Base-by-base conservation (phyloP, 805 yeast species). In the Lipomyces yamadae region DNA sequence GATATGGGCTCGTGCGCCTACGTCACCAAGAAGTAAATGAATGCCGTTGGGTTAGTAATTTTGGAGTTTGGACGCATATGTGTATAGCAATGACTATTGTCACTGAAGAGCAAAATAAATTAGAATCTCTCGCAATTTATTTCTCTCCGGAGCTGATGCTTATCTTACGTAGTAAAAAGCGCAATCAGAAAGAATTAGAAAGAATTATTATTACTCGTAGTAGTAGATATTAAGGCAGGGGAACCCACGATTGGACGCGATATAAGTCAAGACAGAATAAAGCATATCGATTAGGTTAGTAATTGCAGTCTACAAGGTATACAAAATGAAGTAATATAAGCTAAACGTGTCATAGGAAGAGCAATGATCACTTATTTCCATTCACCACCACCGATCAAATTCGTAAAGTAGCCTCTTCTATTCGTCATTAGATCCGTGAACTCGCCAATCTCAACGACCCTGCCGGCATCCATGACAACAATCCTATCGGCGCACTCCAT, bases 401-500 rank as follows among this genome's bases (percentile, higher is more conserved):
- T 48, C 11, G 39, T 56, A 10, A 67, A 56, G 10, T 30, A 50
- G 2, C 70, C 61, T 1, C 45, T 39, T 8, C 32, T 29, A 8
- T 11, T n/a, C 52, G 34, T 18, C 34, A 42, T 52, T 48, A 67
- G 60, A 60, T 67, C 66, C 18, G 8, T 61, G 42, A 58, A 70
- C 24, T 35, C n/a, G 24, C 72, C 72, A 7, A 60, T 37, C 35
- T 70, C 71, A 10, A 54, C 63, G 4, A 69, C 39, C 18, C 39
- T 29, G 3, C 72, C 72, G 8, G 29, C 37, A 6, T 66, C 66
- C 62, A 70, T 24, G 11, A 70, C 69, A 1, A 89, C 69, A 0
- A 87, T 72, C 5, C 83, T 76, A 56, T 86, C 85, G 1, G 91
- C 85, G 1, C 82, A 74, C 55, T 77, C 79, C 87, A 90, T 88